A percentile compares a stretch with the other conserved stretches of the same genome.
Evolutionary conservation across 805 yeast species (phyloP).

Genomic region (Nakazawaea wickerhamii): DNA sequence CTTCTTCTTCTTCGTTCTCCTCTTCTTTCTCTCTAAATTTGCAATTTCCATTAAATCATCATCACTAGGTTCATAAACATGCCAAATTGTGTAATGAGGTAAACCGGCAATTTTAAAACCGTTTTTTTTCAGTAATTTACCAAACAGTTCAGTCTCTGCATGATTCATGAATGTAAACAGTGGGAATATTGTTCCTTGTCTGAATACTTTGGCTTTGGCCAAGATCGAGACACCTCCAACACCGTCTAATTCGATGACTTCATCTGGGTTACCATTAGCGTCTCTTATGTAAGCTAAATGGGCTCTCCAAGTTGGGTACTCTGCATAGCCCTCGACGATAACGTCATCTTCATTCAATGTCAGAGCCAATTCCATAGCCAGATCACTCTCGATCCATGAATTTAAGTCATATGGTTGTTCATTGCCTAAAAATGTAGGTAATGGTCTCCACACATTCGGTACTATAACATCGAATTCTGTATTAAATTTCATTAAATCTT

Average conservation of each 20-base stretch:
- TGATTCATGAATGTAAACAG: slow-evolving; percentile 81
- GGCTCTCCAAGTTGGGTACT: slow-evolving; percentile 80
- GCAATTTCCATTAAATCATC: slow-evolving; percentile 73
- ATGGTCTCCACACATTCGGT: slow-evolving; percentile 95
- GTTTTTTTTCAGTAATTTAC: slow-evolving; percentile 72
- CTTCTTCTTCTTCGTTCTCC: slow-evolving; percentile 5
- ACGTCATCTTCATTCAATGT: slow-evolving; percentile 74
- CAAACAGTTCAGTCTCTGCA: slow-evolving; percentile 87
- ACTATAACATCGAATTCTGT: slow-evolving; percentile 65
- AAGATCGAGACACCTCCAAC: slow-evolving; percentile 84
- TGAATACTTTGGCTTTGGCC: slow-evolving; percentile 67
- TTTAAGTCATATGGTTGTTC: slow-evolving; percentile 96
- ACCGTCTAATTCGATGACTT: slow-evolving; percentile 72
- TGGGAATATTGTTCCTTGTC: slow-evolving; percentile 80
- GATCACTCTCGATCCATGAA: slow-evolving; percentile 90
- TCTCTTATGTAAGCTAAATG: slow-evolving; percentile 73
- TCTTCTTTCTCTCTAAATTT: slow-evolving; percentile 39
- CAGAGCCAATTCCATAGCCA: slow-evolving; percentile 63
- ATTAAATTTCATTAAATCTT: slow-evolving; percentile 59
- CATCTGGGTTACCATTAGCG: slow-evolving; percentile 52
- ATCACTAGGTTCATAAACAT: slow-evolving; percentile 83
- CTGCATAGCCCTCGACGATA: slow-evolving; percentile 84
- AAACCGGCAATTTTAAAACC: slow-evolving; percentile 82
- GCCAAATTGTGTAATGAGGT: slow-evolving; percentile 90
- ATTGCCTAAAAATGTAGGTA: slow-evolving; percentile 84